phyloP scores from a whole-genome alignment of 2,329 filamentous ascomycete species.

The Leptosphaerulina australis region DNA sequence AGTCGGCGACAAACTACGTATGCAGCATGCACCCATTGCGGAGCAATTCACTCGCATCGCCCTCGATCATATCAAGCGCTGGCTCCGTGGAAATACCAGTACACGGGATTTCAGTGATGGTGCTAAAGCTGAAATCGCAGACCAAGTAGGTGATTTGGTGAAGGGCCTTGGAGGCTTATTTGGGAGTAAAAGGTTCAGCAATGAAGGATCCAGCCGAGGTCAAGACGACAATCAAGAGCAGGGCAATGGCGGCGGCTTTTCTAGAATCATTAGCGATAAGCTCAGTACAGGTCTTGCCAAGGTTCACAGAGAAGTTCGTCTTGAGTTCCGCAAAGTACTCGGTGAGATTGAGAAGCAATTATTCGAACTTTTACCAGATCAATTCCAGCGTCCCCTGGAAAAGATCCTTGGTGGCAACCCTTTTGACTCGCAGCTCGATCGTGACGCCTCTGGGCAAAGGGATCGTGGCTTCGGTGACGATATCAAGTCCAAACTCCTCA shows the following conservation, averaged over 20 bases:
- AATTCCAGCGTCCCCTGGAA: slow-evolving; percentile 38
- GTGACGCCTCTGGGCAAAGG: slow-evolving; percentile 28
- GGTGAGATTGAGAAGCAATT: slow-evolving; percentile 40
- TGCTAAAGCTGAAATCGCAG: slow-evolving; percentile 38
- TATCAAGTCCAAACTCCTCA: slow-evolving; percentile 36
- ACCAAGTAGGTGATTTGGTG: slow-evolving; percentile 37
- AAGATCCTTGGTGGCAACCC: slow-evolving; percentile 41
- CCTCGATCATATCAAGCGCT: slow-evolving; percentile 41
- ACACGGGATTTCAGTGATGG: slow-evolving; percentile 39
- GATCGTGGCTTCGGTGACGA: slow-evolving; percentile 40
- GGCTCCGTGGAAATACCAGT: slow-evolving; percentile 41
- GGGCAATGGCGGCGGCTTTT: slow-evolving; percentile 33
- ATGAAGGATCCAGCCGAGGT: slow-evolving; percentile 28
- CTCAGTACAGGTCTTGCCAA: slow-evolving; percentile 39
- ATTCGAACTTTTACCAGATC: slow-evolving; percentile 37
- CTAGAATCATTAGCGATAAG: slow-evolving; percentile 38
- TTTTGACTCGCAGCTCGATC: slow-evolving; percentile 38
- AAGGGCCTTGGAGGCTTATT: slow-evolving; percentile 38
- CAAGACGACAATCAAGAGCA: slow-evolving; percentile 19
- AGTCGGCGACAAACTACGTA: slow-evolving; percentile 35
- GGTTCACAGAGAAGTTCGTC: slow-evolving; percentile 38
- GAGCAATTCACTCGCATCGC: slow-evolving; percentile 41
- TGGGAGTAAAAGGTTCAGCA: slow-evolving; percentile 27
- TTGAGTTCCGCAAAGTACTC: slow-evolving; percentile 39
- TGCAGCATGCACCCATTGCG: slow-evolving; percentile 36